Evolutionary conservation across 2,329 filamentous ascomycete genomes (phyloP).

Genomic region (Allantophomopsis lycopodina): DNA sequence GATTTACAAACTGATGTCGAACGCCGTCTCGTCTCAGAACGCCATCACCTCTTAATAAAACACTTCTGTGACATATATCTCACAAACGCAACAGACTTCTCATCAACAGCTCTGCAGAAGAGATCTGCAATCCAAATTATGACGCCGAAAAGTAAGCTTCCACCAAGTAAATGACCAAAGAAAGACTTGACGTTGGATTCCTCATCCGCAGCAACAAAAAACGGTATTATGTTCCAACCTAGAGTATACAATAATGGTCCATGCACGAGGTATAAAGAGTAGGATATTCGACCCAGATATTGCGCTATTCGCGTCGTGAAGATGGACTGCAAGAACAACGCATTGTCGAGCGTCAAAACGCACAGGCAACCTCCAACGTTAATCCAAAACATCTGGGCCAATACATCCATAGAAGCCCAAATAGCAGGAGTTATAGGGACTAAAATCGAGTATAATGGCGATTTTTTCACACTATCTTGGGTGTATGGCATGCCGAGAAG

Average conservation of each 20-base stretch:
- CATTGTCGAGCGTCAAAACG: conserved; percentile 9
- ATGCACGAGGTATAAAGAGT: conserved; percentile 40
- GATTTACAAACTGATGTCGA: too few relatives aligned
- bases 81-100: conserved; percentile 29
- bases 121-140: conserved; percentile 35
- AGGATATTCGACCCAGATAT: conserved; percentile 40
- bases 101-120: conserved; percentile 39
- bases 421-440: not conserved
- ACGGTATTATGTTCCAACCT: conserved; percentile 6
- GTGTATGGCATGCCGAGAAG: conserved; percentile 2
- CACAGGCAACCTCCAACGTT: conserved; percentile 1
- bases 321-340: conserved; percentile 20
- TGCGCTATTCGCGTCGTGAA: conserved; percentile 29
- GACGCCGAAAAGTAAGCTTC: conserved; percentile 27
- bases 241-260: conserved; percentile 26
- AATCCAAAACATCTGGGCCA: conserved; percentile 3
- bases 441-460: conserved; percentile 1
- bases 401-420: not conserved
- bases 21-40: too few relatives aligned
- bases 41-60: not conserved
- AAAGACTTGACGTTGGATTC: too few relatives aligned
- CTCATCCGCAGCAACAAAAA: not conserved
- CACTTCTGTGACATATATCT: conserved; percentile 24
- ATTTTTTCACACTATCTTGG: not conserved
- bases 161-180: conserved; percentile 2